Percentiles rank a stretch among this genome's conserved stretches.
These are phyloP conservation scores for Limnanthes douglasii DNA, from an alignment of 345 rosid genomes.

Conservation along the genomic window DNA sequence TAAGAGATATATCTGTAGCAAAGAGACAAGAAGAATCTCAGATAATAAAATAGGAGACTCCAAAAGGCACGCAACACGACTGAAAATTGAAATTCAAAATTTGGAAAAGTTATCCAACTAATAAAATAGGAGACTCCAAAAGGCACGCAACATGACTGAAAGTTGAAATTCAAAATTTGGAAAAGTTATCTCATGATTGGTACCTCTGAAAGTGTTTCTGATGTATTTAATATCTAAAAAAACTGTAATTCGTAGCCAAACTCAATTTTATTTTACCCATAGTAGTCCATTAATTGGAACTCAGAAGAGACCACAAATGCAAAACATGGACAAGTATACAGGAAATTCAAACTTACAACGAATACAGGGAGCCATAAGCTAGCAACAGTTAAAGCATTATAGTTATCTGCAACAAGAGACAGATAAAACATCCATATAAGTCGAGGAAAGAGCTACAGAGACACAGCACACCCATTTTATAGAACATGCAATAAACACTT, in stretches of 20 bases:
- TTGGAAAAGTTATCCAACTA: no score
- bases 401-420: slow-evolving; percentile 68
- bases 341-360: slow-evolving; percentile 49
- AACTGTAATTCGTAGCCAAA: slow-evolving; percentile 4
- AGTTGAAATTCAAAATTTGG: slow-evolving; percentile 6
- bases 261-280: no score
- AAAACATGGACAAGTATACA: slow-evolving; percentile 8
- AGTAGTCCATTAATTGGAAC: no score
- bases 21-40: slow-evolving; percentile 6
- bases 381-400: slow-evolving; percentile 71
- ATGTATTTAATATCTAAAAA: background rate
- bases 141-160: no score
- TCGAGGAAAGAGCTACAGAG: no score
- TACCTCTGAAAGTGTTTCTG: background rate
- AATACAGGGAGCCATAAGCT: slow-evolving; percentile 88
- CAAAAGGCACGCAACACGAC: background rate
- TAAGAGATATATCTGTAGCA: slow-evolving; percentile 70
- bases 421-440: slow-evolving; percentile 5
- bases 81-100: slow-evolving; percentile 4
- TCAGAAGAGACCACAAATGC: no score
- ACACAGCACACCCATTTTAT: no score
- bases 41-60: slow-evolving; percentile 6
- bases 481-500: no score
- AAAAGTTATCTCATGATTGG: slow-evolving; percentile 8
- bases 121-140: no score